Conservation (phyloP, 2,329 filamentous ascomycete genomes). For the Pyrenophora seminiperda region DNA sequence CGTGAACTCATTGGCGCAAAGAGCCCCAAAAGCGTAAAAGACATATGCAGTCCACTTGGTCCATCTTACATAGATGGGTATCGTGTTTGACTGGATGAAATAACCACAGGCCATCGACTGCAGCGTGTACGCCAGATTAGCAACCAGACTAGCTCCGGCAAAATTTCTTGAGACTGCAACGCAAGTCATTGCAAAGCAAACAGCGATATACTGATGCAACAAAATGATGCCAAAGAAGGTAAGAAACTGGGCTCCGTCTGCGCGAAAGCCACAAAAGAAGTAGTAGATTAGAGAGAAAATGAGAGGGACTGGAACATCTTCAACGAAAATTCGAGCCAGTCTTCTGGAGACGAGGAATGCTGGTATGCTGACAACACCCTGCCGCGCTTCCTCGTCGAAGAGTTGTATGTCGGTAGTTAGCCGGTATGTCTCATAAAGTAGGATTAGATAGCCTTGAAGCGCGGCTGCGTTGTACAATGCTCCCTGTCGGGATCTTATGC, state of each 20-base stretch:
- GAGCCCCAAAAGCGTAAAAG: constrained; percentile 73
- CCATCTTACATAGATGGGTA: constrained; percentile 80
- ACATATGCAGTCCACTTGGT: constrained; percentile 70
- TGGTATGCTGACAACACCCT: constrained; percentile 71
- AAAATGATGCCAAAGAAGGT: constrained; percentile 72
- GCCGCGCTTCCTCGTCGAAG: constrained; percentile 76
- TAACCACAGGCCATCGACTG: constrained; percentile 78
- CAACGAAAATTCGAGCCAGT: constrained; percentile 69
- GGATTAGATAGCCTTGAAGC: constrained; percentile 75
- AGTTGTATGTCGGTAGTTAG: constrained; percentile 74
- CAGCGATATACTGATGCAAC: constrained; percentile 73
- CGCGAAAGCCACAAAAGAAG: constrained; percentile 77
- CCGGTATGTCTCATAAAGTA: constrained; percentile 77
- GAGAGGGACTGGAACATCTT: constrained; percentile 74
- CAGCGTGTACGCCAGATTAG: constrained; percentile 73
- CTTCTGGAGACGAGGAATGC: constrained; percentile 73
- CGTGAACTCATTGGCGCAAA: constrained; percentile 74
- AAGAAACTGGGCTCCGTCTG: constrained; percentile 68
- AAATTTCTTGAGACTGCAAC: constrained; percentile 70
- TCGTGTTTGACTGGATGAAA: constrained; percentile 74
- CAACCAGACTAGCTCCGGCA: constrained; percentile 71
- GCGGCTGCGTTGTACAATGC: constrained; percentile 73
- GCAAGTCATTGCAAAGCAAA: constrained; percentile 72
- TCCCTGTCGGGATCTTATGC: constrained; percentile 74
- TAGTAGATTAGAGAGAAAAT: constrained; percentile 74